Conservation (phyloP, 805 yeast species). For the Sporopachydermia lactativora region DNA sequence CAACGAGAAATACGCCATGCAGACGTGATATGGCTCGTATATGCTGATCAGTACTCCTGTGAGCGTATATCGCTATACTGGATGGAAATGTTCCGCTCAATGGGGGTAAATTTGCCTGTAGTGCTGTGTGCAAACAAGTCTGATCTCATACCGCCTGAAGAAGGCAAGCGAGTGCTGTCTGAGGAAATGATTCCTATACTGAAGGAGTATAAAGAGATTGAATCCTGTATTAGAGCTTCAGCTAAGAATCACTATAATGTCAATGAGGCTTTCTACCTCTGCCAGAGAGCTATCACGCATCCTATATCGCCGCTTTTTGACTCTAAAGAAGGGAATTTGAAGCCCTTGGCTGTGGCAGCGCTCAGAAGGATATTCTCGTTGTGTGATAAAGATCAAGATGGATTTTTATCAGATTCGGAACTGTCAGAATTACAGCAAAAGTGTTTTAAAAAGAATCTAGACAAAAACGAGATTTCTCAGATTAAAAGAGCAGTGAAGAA, state of each 20-base stretch:
- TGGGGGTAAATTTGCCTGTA: slow-evolving; percentile 92
- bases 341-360: slow-evolving; percentile 65
- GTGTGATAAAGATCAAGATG: slow-evolving; percentile 87
- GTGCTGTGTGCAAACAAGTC: slow-evolving; percentile 78
- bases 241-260: slow-evolving; percentile 78
- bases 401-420: slow-evolving; percentile 58
- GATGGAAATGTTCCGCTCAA: slow-evolving; percentile 85
- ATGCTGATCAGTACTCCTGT: slow-evolving; percentile 87
- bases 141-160: slow-evolving; percentile 30
- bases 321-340: slow-evolving; percentile 73
- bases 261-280: slow-evolving; percentile 81
- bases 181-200: slow-evolving; percentile 80
- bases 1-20: slow-evolving; percentile 70
- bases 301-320: slow-evolving; percentile 91
- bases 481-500: slow-evolving; percentile 25
- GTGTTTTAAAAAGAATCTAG: slow-evolving; percentile 54
- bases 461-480: slow-evolving; percentile 32
- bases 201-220: slow-evolving; percentile 88
- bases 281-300: slow-evolving; percentile 85
- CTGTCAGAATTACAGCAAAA: slow-evolving; percentile 53
- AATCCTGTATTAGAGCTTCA: slow-evolving; percentile 78
- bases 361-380: slow-evolving; percentile 64
- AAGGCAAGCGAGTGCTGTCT: slow-evolving; percentile 33
- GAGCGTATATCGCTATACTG: slow-evolving; percentile 86
- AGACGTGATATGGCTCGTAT: slow-evolving; percentile 89